These are phyloP conservation scores for Mallotus japonicus DNA, from an alignment of 441 rosid species.

Conservation along the genomic window DNA sequence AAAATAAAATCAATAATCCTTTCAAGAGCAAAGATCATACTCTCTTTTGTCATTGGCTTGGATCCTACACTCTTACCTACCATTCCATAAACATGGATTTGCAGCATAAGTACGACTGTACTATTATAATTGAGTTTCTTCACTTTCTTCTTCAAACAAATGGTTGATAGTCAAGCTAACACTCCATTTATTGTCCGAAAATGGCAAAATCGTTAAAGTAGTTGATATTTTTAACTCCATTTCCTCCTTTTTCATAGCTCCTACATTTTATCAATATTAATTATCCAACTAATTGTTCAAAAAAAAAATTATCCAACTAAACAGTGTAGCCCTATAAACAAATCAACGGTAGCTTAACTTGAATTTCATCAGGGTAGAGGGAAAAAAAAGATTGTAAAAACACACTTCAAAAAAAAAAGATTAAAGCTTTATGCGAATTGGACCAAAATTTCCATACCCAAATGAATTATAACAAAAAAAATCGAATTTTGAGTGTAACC, in stretches of 20 bases:
- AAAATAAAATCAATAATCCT: too few relatives aligned
- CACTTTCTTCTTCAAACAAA: conserved; percentile 3
- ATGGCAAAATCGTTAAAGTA: neutral
- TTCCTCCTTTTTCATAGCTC: neutral
- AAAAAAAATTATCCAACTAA: neutral
- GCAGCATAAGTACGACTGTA: neutral
- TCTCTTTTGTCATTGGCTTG: neutral
- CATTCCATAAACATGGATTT: neutral
- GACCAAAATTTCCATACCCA: neutral
- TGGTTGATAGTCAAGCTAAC: neutral
- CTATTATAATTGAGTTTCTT: neutral
- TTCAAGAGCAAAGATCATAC: neutral
- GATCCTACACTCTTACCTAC: neutral
- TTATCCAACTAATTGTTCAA: too few relatives aligned
- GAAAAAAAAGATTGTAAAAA: neutral
- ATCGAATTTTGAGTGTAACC: neutral
- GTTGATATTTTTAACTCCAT: neutral
- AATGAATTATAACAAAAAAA: neutral
- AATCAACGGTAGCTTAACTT: neutral
- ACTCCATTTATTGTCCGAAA: neutral
- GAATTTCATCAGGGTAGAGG: neutral
- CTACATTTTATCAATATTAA: neutral
- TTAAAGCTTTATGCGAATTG: neutral
- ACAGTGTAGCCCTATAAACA: neutral
- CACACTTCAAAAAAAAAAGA: neutral